Base-by-base conservation (phyloP, 371 early-diverging fungal genomes). In the Blastocladiella emersonii region DNA sequence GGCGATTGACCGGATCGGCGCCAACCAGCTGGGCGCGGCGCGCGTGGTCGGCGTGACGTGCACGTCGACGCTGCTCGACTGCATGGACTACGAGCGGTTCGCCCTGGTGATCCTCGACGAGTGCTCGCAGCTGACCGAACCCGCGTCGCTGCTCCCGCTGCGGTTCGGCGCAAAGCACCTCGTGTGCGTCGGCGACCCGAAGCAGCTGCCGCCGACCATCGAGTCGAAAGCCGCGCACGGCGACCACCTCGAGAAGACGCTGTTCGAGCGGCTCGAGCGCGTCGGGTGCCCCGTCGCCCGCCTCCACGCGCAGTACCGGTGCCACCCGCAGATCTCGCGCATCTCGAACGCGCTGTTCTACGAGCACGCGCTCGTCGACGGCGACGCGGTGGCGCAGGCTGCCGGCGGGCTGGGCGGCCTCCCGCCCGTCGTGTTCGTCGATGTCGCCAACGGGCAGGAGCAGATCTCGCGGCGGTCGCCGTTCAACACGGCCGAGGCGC, bases 131-230 rank as follows among this genome's bases (percentile, higher is more conserved):
- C 78, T 93, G 60, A 85, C 89, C 61, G 97, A 96, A 66, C 92
- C 95, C 0, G 74, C 93, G 73, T 82, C 88, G 0, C 71, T 95
- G 66, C 81, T 95, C 0, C 95, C 95, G 0, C 62, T 94, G 41
- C 73, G 84, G 17, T 85, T 89, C 45, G 67, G 75, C 12, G 78
- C 81, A 30, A 72, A 77, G 49, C 74, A 81, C 23, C 67, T 90
- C 8, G 75, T 98, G 15, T 74, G 95, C 59, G 88, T 95, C 39
- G 98, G 98, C 21, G 98, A 98, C 69, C 98, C 97, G 1, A 68
- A 81, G 27, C 93, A 96, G 78, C 82, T 98, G 56, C 81, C 92
- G 7, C 95, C 95, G 17, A 90, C 91, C 0, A 61, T 94, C 67
- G 45, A 61, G 71, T 68, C 12, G 79, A 73, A 51, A 70, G 60